Conservation (phyloP, 2,329 filamentous ascomycete genomes). For the Thermomyces lanuginosus region DNA sequence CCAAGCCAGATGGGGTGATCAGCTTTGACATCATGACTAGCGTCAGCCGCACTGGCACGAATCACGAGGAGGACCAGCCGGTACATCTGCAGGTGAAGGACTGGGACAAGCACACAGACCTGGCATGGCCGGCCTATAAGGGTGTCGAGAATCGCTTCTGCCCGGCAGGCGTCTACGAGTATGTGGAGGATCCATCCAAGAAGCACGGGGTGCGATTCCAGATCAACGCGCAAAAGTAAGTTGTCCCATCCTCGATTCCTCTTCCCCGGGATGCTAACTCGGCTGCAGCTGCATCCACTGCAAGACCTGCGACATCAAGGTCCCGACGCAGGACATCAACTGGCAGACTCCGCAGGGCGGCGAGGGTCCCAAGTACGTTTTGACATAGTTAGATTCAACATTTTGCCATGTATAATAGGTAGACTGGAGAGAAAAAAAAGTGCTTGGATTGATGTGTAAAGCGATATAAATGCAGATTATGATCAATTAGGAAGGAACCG, state of each 20-base stretch:
- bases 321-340: constrained; percentile 90
- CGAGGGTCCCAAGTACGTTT: constrained; percentile 51
- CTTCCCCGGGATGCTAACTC: constrained; percentile 7
- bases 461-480: too few species aligned
- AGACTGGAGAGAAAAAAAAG: too few species aligned
- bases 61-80: constrained; percentile 97
- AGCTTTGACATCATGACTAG: constrained; percentile 93
- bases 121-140: constrained; percentile 74
- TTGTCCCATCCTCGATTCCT: constrained; percentile 15
- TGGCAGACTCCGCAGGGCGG: constrained; percentile 91
- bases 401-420: too few species aligned
- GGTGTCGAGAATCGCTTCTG: constrained; percentile 94
- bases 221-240: constrained; percentile 94
- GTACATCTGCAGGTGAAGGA: constrained; percentile 90
- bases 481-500: too few species aligned
- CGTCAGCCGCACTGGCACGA: constrained; percentile 87
- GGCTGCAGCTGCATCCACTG: constrained; percentile 78
- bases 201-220: constrained; percentile 84
- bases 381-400: constrained; percentile 41
- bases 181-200: constrained; percentile 81
- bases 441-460: too few species aligned
- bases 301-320: constrained; percentile 99
- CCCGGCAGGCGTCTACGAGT: constrained; percentile 94
- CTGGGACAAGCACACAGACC: constrained; percentile 76
- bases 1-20: constrained; percentile 89